These are phyloP conservation scores for Millerozyma acaciae DNA, from an alignment of 805 yeast genomes.

Conservation along the genomic window DNA sequence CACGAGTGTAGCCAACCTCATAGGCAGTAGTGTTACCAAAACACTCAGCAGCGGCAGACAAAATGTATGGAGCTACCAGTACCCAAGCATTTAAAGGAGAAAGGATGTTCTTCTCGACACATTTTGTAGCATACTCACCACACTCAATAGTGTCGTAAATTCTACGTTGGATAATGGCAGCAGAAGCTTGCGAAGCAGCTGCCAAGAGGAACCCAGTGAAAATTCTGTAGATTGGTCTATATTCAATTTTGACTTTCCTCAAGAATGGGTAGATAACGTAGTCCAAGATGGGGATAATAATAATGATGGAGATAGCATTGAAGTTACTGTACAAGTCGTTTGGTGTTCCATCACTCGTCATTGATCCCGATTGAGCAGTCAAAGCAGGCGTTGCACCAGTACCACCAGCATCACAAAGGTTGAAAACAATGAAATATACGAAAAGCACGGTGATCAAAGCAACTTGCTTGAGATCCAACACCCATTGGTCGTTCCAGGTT, in stretches of 20 bases:
- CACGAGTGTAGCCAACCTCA: constrained; percentile 51
- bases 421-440: constrained; percentile 35
- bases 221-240: constrained; percentile 44
- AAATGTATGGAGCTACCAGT: constrained; percentile 23
- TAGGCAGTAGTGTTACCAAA: constrained; percentile 51
- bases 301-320: constrained; percentile 51
- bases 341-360: constrained; percentile 51
- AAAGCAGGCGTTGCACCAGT: constrained; percentile 27
- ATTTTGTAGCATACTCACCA: constrained; percentile 43
- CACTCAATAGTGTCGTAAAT: constrained; percentile 50
- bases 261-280: constrained; percentile 44
- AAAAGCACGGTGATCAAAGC: constrained; percentile 44
- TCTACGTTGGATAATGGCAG: constrained; percentile 47
- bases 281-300: constrained; percentile 49
- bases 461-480: constrained; percentile 42
- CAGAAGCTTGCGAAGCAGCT: constrained; percentile 44
- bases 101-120: constrained; percentile 17
- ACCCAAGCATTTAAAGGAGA: constrained; percentile 33
- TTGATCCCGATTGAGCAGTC: constrained; percentile 52
- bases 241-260: constrained; percentile 37
- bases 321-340: constrained; percentile 53
- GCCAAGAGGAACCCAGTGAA: constrained; percentile 47
- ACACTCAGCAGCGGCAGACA: constrained; percentile 52
- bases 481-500: constrained; percentile 44
- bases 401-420: constrained; percentile 43